Evolutionary conservation across 2,329 filamentous ascomycete genomes (phyloP), one percentile per base, ranked within the genome.

Genomic region (Colletotrichum australisinense): DNA sequence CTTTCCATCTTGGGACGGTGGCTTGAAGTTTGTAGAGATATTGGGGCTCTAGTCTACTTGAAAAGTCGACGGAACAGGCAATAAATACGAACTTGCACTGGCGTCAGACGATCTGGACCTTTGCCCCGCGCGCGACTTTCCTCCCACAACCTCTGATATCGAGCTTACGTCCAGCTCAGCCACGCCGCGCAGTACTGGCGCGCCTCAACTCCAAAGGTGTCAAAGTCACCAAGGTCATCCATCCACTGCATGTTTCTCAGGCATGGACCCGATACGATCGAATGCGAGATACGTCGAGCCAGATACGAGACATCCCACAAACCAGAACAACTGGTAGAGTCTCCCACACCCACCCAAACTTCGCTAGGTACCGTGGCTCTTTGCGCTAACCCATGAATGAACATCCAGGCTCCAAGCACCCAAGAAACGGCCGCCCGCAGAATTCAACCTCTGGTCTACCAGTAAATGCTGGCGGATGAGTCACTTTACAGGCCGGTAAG

Each of bases 401-500:
- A 69, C 8, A 77, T 75, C 67, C 72, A 75, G 16, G 72, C 68
- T 16, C 66, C 69, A 11, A 72, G 19, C 14, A 24, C 12, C 72
- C 72, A 76, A 24, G 74, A 71, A 7, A 74, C 62, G 5, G 30
- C 63, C 6, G 69, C 59, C 3, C 76, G 71, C 69, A 66, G 70
- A 49, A 76, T 77, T 67, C 64, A 76, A 14, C 74, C 76, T 14
- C 60, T 60, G 11, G 42, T 52, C 53, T 76, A 78, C 74, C 70
- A 76, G 65, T 76, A 77, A 14, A 73, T 75, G 55, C 75, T 75
- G 24, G 53, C n/a, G 1, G 70, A 32, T 1, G 64, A 72, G 26
- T 65, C 53, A 2, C 57, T 55, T 56, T 80, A 83, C 5, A 84
- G 75, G 53, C 81, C 79, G 2, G 78, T 81, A 4, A 83, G 77